phyloP scores from a whole-genome alignment of 139 green algal species.

The Asterochloris sp. region DNA sequence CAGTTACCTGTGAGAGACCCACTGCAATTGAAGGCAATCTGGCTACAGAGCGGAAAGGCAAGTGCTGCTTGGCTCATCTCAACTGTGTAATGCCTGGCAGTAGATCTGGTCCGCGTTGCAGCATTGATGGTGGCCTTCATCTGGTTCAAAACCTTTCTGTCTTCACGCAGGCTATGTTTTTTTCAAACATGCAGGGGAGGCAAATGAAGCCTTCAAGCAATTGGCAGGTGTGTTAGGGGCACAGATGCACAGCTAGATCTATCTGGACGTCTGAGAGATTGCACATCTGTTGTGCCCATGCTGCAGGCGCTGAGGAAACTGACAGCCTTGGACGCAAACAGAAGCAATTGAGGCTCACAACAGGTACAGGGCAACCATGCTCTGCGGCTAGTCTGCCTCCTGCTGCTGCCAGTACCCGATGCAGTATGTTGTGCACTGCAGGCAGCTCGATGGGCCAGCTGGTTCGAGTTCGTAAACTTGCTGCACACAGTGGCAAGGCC shows the following conservation, averaged over 20 bases:
- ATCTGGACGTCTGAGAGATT: too few species aligned
- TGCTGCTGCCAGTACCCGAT: background rate
- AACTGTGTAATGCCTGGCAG: too few species aligned
- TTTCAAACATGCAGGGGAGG: conserved; percentile 24
- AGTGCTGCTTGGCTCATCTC: too few species aligned
- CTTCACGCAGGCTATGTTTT: conserved; percentile 20
- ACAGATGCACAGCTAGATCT: too few species aligned
- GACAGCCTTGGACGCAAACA: conserved; percentile 15
- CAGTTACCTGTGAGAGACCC: background rate
- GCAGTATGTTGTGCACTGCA: background rate
- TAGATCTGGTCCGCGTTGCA: too few species aligned
- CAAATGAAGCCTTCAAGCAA: conserved; percentile 22
- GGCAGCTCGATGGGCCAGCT: conserved; percentile 1
- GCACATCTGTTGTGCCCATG: too few species aligned
- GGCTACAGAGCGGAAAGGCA: too few species aligned
- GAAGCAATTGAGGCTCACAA: conserved; percentile 1
- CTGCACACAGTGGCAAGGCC: conserved; percentile 8
- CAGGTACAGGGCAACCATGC: background rate
- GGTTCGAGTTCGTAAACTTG: conserved; percentile 4
- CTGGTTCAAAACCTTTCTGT: background rate
- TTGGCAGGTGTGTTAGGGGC: background rate
- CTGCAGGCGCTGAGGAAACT: background rate
- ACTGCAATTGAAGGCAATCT: background rate
- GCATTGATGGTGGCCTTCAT: too few species aligned
- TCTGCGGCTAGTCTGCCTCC: background rate